These are phyloP conservation scores for Thuja plicata DNA, from an alignment of 83 land plant genomes.

Conservation along the genomic window DNA sequence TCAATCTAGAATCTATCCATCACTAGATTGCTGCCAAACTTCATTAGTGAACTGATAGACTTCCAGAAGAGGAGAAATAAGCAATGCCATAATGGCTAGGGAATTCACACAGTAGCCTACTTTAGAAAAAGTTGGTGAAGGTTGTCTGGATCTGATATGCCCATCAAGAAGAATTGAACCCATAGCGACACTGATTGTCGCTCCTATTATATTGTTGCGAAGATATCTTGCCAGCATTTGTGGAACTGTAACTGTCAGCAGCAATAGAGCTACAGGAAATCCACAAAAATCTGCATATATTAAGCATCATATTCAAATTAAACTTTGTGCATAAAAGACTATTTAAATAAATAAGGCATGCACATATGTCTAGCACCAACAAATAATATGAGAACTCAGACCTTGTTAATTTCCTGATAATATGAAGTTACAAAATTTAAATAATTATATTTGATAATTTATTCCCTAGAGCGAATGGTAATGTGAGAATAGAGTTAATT, in stretches of 20 bases:
- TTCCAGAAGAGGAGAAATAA: conserved; percentile 5
- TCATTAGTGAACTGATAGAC: not conserved
- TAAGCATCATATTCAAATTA: not conserved
- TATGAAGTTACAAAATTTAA: not conserved
- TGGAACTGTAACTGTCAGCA: not conserved
- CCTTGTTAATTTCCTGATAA: not conserved
- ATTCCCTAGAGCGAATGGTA: not conserved
- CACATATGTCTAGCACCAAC: not conserved
- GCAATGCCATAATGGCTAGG: not conserved
- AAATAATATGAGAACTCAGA: not conserved
- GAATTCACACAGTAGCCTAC: not conserved
- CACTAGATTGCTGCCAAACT: not conserved
- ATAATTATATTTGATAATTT: not conserved
- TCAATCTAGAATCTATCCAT: conserved; percentile 1
- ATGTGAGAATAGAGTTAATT: not conserved
- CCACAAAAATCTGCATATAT: conserved; percentile 12
- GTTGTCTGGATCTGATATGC: not conserved
- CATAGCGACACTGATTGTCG: not conserved
- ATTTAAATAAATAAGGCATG: not conserved
- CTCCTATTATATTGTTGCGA: conserved; percentile 9
- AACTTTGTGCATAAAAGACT: not conserved
- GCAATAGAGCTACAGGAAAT: not conserved
- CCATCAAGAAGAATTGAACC: not conserved
- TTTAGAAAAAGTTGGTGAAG: not conserved
- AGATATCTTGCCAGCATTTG: conserved; percentile 5